Base-by-base conservation (phyloP, 2,329 filamentous ascomycete genomes). In the Sporothrix phasma region DNA sequence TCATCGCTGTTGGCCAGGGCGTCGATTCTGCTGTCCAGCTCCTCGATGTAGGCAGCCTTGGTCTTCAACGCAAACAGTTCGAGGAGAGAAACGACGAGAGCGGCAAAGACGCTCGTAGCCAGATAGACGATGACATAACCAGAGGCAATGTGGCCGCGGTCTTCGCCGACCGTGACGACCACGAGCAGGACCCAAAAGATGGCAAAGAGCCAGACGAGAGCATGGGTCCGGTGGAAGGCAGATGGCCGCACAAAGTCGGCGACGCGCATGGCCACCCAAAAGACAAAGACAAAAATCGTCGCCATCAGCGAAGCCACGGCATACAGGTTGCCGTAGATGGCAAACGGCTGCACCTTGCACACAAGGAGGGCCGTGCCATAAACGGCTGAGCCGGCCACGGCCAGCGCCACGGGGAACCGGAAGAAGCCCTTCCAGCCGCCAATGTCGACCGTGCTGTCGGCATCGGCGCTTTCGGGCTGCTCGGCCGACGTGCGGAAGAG, bases 281-380 rank as follows among this genome's bases (percentile, higher is more conserved):
- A 87, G 22, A 87, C 74, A 65, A 88, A 86, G 71, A 94, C 85
- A 80, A 92, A 96, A 0, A 90, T 80, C 0, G 89, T 89, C 0
- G 93, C 72, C 77, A 92, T 89, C 87, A 95, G 95, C 31, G 85
- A 84, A 90, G 92, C 96, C 71, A 97, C 88, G 5, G 89, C 81
- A 73, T 94, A 97, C 56, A 87, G 82, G 70, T 89, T 95, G 75
- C 90, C 92, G 76, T 97, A 94, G n/a, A 94, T 79, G 70, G 97
- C 91, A 70, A 90, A 83, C 1, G 93, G 92, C 72, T 97, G 97
- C 72, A 93, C 77, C 74, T 94, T 95, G 43, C 84, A 84, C 47
- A 96, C 71, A 61, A 97, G 75, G 69, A 89, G 89, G 1, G 89
- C 88, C 19, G 90, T 79, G 0, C 84, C 89, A 26, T 95, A 74